phyloP scores from a whole-genome alignment of 176 grass and related monocot genomes.

The Avena atlantica region DNA sequence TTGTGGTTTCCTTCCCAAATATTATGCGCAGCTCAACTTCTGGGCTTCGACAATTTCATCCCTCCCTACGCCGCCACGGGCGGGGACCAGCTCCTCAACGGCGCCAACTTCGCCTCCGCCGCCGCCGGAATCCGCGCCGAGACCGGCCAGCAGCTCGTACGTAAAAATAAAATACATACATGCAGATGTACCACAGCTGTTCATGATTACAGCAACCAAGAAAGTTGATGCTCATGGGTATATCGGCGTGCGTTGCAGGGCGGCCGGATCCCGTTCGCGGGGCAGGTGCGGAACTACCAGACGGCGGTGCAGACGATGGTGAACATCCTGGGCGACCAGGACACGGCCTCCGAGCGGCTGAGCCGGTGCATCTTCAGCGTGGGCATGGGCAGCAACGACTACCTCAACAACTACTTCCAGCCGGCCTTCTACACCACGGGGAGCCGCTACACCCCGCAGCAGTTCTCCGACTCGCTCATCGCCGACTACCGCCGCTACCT shows the following conservation, averaged over 20 bases:
- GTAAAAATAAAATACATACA: neutral
- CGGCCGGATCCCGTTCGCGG: conserved; percentile 61
- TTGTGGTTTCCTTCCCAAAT: neutral
- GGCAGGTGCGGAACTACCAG: conserved; percentile 93
- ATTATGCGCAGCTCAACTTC: conserved; percentile 60
- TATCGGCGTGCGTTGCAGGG: too few species aligned
- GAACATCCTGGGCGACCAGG: conserved; percentile 76
- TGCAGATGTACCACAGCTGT: too few species aligned
- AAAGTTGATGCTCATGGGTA: too few species aligned
- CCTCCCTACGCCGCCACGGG: conserved; percentile 69
- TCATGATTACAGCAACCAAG: neutral
- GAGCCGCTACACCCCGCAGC: conserved; percentile 64
- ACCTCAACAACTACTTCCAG: conserved; percentile 99
- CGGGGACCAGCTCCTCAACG: conserved; percentile 69
- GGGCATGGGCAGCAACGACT: conserved; percentile 99
- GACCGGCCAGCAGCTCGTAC: conserved; percentile 90
- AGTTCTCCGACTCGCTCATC: conserved; percentile 70
- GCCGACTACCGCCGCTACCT: conserved; percentile 69
- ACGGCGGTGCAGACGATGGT: conserved; percentile 76
- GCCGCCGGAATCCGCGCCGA: conserved; percentile 96
- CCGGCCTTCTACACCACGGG: conserved; percentile 80
- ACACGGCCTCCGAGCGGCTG: conserved; percentile 72
- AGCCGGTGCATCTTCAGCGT: conserved; percentile 91
- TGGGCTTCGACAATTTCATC: conserved; percentile 86
- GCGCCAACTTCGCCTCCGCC: conserved; percentile 95